Percentiles rank a stretch among this genome's conserved stretches.
Evolutionary conservation across 2,329 filamentous ascomycete species (phyloP).

Genomic region (Sclerotiophoma versabilis): DNA sequence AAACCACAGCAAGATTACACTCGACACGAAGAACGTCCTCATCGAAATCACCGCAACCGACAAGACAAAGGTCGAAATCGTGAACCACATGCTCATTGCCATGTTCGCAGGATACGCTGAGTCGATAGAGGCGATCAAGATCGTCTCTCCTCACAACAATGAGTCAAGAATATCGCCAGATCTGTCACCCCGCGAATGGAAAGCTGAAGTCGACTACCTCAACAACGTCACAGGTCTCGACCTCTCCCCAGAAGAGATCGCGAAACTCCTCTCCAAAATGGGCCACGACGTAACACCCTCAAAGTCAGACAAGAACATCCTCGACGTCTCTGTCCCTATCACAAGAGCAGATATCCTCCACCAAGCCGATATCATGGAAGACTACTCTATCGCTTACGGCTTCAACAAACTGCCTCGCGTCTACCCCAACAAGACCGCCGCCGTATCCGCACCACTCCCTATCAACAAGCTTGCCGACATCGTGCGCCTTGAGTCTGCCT

Average conservation of each 20-base stretch:
- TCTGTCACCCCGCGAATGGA: conserved; percentile 75
- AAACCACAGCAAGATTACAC: conserved; percentile 93
- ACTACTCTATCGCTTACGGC: conserved; percentile 93
- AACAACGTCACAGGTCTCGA: conserved; percentile 88
- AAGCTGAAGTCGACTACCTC: conserved; percentile 90
- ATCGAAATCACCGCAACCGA: conserved; percentile 98
- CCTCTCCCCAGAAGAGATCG: conserved; percentile 76
- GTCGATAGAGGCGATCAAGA: conserved; percentile 90
- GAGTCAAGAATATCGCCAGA: conserved; percentile 82
- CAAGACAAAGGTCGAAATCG: conserved; percentile 93
- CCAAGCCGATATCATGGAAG: conserved; percentile 98
- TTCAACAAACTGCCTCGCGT: conserved; percentile 94
- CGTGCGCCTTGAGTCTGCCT: conserved; percentile 84
- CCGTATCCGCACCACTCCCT: conserved; percentile 82
- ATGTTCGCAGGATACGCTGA: conserved; percentile 98
- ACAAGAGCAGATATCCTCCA: conserved; percentile 95
- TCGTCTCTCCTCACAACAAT: conserved; percentile 89
- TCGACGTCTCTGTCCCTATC: conserved; percentile 84
- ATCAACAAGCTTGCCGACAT: conserved; percentile 97
- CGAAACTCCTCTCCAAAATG: conserved; percentile 86
- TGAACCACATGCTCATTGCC: conserved; percentile 91
- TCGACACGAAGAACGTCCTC: conserved; percentile 91
- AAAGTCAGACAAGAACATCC: conserved; percentile 67
- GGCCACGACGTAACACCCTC: conserved; percentile 83
- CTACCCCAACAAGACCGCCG: conserved; percentile 84